Conservation (phyloP, 2,329 filamentous ascomycete species). For the Emmonsiellopsis sp. region DNA sequence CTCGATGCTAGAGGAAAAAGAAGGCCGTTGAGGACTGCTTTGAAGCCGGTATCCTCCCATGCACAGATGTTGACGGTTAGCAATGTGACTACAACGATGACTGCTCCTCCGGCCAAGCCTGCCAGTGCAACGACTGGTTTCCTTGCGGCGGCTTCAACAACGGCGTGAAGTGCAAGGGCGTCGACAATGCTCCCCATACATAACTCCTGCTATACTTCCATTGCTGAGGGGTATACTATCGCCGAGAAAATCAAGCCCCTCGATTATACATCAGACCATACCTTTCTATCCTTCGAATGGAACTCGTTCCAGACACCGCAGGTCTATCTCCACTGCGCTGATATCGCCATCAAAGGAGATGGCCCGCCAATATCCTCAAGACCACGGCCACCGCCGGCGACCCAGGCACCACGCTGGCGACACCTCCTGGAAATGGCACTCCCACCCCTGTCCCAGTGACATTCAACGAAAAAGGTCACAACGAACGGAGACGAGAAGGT, state of each 20-base stretch:
- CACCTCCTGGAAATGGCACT: too few relatives aligned
- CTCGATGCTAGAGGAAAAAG: slow-evolving; percentile 41
- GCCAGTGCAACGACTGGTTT: slow-evolving; percentile 42
- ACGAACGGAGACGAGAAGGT: slow-evolving; percentile 55
- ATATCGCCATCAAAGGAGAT: slow-evolving; percentile 31
- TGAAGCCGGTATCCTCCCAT: slow-evolving; percentile 33
- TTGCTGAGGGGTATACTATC: slow-evolving; percentile 40
- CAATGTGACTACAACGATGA: slow-evolving; percentile 38
- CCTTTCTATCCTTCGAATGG: slow-evolving; percentile 41
- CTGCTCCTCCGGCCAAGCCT: slow-evolving; percentile 32
- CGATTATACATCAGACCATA: slow-evolving; percentile 36
- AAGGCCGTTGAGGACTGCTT: slow-evolving; percentile 43
- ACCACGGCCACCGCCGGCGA: not conserved
- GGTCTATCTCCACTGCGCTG: slow-evolving; percentile 37
- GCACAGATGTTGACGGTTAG: slow-evolving; percentile 40
- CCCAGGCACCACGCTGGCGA: not conserved
- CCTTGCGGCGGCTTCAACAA: slow-evolving; percentile 38
- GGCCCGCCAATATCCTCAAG: not conserved
- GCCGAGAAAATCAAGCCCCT: slow-evolving; percentile 40
- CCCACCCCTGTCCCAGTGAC: slow-evolving; percentile 43
- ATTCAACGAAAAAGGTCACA: slow-evolving; percentile 47
- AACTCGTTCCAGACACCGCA: slow-evolving; percentile 41
- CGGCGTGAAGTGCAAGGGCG: slow-evolving; percentile 14
- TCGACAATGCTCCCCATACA: slow-evolving; percentile 28
- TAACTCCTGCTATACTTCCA: slow-evolving; percentile 37